Base-by-base conservation (phyloP, 1,139 yeast species). In the Meyerozyma guilliermondii region DNA sequence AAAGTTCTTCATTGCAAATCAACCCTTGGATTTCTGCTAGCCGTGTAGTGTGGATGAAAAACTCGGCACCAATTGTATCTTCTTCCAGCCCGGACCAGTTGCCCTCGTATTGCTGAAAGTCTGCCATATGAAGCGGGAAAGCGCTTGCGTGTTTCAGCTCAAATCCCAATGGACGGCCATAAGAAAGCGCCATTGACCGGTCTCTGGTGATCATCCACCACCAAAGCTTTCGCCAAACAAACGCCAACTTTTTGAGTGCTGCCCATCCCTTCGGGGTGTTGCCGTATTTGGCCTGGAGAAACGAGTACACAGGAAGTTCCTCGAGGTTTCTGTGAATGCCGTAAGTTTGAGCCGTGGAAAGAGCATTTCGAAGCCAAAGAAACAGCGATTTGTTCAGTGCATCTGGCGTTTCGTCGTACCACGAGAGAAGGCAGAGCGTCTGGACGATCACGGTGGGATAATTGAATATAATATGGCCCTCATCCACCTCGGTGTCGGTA, bases 361-460 rank as follows among this genome's bases (percentile, higher is more conserved):
- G 43, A 2, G 54, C 53, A 17, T 30, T 39, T 22, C 41, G 40
- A 14, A 45, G 40, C 51, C 47, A 43, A 38, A 41, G 26, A 39
- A 41, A 45, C 31, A 43, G 47, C 11, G 46, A 46, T 7, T 43
- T 35, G 18, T 40, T 35, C 10, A 18, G 28, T 9, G 43, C 44
- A 33, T 49, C 52, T n/a, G 51, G 51, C 4, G 45, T 48, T 22
- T 50, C 52, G 52, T 53, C 49, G 40, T 50, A 49, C 50, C 50
- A 48, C 6, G 52, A 43, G 28, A 51, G 39, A 13, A 51, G 41
- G 9, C 43, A 40, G 4, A 48, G 43, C 2, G 46, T 42, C 30
- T 49, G 51, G 7, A 46, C 42, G 14, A 46, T 20, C 2, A 51
- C 47, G 11, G 49, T 46, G 10, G 53, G 51, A 38, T 49, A 49